Evolutionary conservation across 805 yeast species (phyloP), one percentile per base, ranked within the genome.

Genomic region (Groenewaldozyma tartarivorans): DNA sequence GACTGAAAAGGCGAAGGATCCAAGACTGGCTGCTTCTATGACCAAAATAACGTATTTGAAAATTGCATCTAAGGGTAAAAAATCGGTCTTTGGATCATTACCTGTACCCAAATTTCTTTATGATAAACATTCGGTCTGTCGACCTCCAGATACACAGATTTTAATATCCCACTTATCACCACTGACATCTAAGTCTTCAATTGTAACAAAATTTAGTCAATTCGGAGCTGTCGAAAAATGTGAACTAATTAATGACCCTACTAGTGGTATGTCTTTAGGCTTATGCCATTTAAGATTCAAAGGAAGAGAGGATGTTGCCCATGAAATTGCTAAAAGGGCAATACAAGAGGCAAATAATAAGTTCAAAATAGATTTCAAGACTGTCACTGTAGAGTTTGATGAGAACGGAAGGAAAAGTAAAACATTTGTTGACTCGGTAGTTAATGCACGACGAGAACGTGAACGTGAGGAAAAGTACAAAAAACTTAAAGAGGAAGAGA

Each of bases 211-310:
- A 15, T 73, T 83, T 47, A 69, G 69, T 33, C 60, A 70, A 19
- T 81, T 66, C 59, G 95, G 95, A 2, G 71, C 69, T 22, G 67
- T 87, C 3, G 67, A 71, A 20, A 76, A 74, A 31, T 61, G 81
- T 37, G 72, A 74, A 44, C 66, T 76, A 44, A 65, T 79, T 6
- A 74, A 70, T 42, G 92, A 87, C 53, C 84, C 90, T 0, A 66
- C 68, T 18, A 77, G 83, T 34, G 95, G 87, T 2, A 81, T 79
- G 16, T 88, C 94, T 0, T 58, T 87, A 32, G 92, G 94, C 6
- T 64, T 86, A 18, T 80, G 80, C 38, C 62, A 74, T 17, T 64
- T 85, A 39, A 66, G 71, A 44, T 87, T 71, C 59, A 78, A 69
- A 16, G 72, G 71, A 43, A 64, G 75, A 15, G 43, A 58, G n/a